Evolutionary conservation across 2,329 filamentous ascomycete species (phyloP), one percentile per base, ranked within the genome.

Genomic region (Talaromyces sp.): DNA sequence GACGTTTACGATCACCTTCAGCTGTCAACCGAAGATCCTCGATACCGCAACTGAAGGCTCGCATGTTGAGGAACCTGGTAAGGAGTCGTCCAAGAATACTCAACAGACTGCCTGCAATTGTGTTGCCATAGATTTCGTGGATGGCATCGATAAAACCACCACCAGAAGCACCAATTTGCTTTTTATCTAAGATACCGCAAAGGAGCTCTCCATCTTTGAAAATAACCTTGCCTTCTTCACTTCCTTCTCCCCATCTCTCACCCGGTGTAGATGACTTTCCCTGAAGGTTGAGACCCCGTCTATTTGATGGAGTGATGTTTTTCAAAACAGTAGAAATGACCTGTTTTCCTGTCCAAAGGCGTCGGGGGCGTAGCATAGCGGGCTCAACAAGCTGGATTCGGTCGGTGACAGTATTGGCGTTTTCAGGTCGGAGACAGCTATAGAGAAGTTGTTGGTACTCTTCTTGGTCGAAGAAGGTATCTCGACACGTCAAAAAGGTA

Each of bases 381-480:
- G 94, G 94, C 10, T 87, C 82, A 0, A 97, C 81, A 35, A 92
- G 87, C 70, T 91, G 84, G 57, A 99, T 89, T 62, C 89, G 85
- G 46, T 95, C 91, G 24, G 87, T 87, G 4, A 90, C 85, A 54
- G 93, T 94, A 69, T 97, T 92, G 0, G 90, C 91, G 68, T 88
- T 91, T 73, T 99, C 94, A 0, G 94, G 94, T 59, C 94, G 85
- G 56, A 99, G 77, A 61, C 91, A 93, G 62, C 85, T 89, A 74
- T 99, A 99, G 6, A 99, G 81, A n/a, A 99, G 80, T 72, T 97
- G 90, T 64, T 97, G 90, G 72, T 97, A 99, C 62, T 95, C 88
- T 38, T 90, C 89, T 60, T 89, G 84, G 63, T 88, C 88, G 70
- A 97, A 96, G 72, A 97, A 93, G 3, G 89, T 91, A 74, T 99